Base-by-base conservation (phyloP, 2,329 filamentous ascomycete genomes). In the Penicillium fuscoglaucum region DNA sequence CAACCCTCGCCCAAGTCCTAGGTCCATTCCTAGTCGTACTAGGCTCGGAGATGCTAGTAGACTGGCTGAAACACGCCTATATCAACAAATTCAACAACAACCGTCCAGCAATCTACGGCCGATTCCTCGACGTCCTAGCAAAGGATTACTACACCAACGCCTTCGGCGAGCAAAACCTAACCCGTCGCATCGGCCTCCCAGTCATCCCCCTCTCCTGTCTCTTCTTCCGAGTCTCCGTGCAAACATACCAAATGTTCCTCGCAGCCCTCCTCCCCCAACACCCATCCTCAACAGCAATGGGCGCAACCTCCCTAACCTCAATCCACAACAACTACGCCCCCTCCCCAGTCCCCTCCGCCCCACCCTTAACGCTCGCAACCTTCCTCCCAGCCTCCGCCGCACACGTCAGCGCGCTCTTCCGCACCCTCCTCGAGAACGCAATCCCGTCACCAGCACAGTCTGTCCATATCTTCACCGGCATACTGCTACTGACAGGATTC, bases 1-100 rank as follows among this genome's bases (percentile, higher is more conserved):
- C 78, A 7, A 75, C 72, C 1, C 54, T 80, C 0, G 91, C 90
- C 10, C 93, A 97, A 72, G 90, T 99, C 0, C 80, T 99, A 4
- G 93, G 91, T 0, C 96, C 95, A 0, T 99, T 99, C 66, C 78
- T 99, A 13, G 87, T 99, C 8, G 96, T 99, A 0, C 84, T 99
- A 7, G 93, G 93, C 1, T 96, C 92, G 62, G 95, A 99, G 77
- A 97, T 97, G 88, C 79, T 96, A 9, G 95, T 99, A 2, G 95
- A 99, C 76, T 93, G 90, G 85, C 85, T 97, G 74, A 99, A 99
- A 75, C 96, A 99, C 72, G 91, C 91, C 24, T 99, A 98, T 72
- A 96, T 99, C 72, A 93, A 88, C 72, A 99, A 99, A 72, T 99
- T 99, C 80, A 99, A 99, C 81, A 96, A 96, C 68, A 92, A 93